These are phyloP conservation scores for Crassisporium funariophilum DNA, from an alignment of 768 basidiomycete species.

Conservation along the genomic window DNA sequence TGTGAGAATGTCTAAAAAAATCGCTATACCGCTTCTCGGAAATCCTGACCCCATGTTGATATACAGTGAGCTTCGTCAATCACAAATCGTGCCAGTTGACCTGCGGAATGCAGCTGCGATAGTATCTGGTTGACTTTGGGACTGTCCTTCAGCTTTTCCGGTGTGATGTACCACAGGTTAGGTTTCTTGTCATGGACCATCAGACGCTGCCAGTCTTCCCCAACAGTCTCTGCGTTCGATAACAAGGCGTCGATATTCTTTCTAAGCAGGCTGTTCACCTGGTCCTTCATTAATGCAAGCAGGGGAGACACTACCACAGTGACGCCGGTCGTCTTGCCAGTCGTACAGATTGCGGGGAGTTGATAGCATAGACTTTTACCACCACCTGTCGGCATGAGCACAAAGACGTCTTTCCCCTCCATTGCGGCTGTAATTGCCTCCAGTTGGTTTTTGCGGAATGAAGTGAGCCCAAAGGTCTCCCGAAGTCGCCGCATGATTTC, in stretches of 20 bases:
- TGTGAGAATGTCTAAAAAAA: background rate
- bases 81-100: constrained; percentile 82
- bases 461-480: constrained; percentile 59
- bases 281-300: constrained; percentile 86
- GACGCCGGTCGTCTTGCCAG: constrained; percentile 74
- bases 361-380: constrained; percentile 90
- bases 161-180: constrained; percentile 84
- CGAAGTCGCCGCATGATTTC: constrained; percentile 61
- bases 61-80: constrained; percentile 98
- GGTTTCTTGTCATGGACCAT: constrained; percentile 52
- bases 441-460: constrained; percentile 83
- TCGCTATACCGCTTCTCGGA: constrained; percentile 72
- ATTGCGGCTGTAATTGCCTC: constrained; percentile 83
- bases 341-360: constrained; percentile 82
- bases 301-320: constrained; percentile 92
- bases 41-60: constrained; percentile 92
- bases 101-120: constrained; percentile 51
- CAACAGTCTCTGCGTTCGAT: constrained; percentile 59
- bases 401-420: constrained; percentile 84
- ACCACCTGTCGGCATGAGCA: constrained; percentile 95
- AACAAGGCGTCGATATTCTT: constrained; percentile 72
- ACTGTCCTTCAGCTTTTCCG: constrained; percentile 81
- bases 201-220: constrained; percentile 43
- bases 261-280: constrained; percentile 65
- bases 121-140: constrained; percentile 57